Evolutionary conservation across 768 basidiomycete genomes (phyloP), one percentile per base, ranked within the genome.

Genomic region (Boletus vermiculosoides): DNA sequence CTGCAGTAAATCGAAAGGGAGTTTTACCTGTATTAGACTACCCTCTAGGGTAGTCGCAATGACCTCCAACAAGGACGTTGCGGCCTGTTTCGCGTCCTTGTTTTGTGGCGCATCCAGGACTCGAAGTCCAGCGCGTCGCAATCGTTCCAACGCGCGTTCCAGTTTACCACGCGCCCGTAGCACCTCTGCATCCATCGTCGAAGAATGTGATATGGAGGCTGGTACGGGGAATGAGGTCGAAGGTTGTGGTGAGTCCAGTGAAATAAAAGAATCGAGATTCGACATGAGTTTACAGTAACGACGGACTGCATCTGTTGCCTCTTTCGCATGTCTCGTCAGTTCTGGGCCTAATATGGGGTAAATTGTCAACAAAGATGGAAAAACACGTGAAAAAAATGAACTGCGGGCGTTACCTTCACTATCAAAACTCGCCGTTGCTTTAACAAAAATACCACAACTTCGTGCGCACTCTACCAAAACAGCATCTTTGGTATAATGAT

Each of bases 81-180:
- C 53, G 10, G 54, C 55, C n/a, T 30, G 42, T n/a, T 30, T 50
- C 22, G 47, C 31, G 22, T 60, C 57, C 23, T 53, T 48, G 45
- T 48, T 52, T 51, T 54, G 60, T 2, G 53, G 48, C 10, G 55
- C 59, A 40, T 86, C 86, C 18, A 87, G 51, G 20, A 77, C 59
- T 45, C 78, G 81, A 34, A 82, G 62, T 13, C 74, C 73, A n/a
- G 74, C 71, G 50, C 85, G 77, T 20, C 86, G 76, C 15, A 85
- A 62, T 50, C 82, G 75, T 66, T 88, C 88, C 12, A 90, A 58
- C 0, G 84, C 81, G 25, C 86, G 78, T 50, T 83, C 80, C 15
- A 86, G 71, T 67, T 88, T 90, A 22, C 74, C 77, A 20, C 71
- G 72, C 33, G 76, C 71, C 2, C 79, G 77, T 48, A 63, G 31